Base-by-base conservation (phyloP, 2,329 filamentous ascomycete species). In the Raffaelea ambrosiae region DNA sequence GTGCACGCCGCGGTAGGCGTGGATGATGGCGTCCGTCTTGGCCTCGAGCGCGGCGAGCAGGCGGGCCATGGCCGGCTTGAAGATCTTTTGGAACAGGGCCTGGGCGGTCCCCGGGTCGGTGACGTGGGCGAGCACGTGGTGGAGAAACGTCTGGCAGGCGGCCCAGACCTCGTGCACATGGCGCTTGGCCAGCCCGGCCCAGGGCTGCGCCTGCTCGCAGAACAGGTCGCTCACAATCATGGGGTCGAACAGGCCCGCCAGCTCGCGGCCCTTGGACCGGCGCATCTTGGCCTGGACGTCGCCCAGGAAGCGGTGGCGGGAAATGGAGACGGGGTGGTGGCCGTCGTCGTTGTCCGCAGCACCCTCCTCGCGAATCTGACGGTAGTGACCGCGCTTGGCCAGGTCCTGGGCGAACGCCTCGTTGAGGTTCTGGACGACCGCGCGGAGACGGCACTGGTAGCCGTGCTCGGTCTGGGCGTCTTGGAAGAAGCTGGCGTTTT, bases 371-470 rank as follows among this genome's bases (percentile, higher is more conserved):
- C 20, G 11, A 11, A 7, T 19, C 9, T 39, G 5, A 31, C 21
- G 40, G n/a, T 51, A 54, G 9, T 59, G 55, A 11, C 57, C 39
- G 40, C 73, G 64, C 1, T 58, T 47, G 22, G 61, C 63, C n/a
- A 80, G 72, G 1, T 61, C 48, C 0, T 63, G 51, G 0, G 71
- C 63, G 52, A 83, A 83, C 0, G 64, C 58, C 0, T 59, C 46
- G 41, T 73, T 71, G 4, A 70, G 58, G 35, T 74, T 69, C 47
- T 80, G 76, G 2, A 80, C 63, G 0, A 73, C 64, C 0, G 77
- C 76, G 0, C 78, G 68, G 5, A 83, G 63, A 0, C 77, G 68
- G 33, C 65, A 70, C 1, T 58, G 44, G 31, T 69, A 68, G 1
- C 65, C 67, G 14, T 19, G 10, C 1, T 51, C 22, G 0, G 61